Evolutionary conservation across 768 basidiomycete species (phyloP).

Genomic region (Tylopilus rubrobrunneus): DNA sequence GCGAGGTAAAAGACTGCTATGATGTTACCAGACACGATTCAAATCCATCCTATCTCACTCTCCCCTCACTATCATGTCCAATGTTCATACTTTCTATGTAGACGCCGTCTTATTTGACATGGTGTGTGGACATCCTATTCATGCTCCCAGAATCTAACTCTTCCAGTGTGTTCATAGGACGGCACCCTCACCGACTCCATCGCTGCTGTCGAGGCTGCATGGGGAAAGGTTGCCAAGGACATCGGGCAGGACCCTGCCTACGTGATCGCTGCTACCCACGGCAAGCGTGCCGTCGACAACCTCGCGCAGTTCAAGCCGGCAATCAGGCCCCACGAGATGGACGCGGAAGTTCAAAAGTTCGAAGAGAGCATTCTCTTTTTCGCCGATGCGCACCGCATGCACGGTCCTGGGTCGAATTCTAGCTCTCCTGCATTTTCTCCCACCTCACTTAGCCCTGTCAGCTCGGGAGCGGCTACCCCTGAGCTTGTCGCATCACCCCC

Average conservation of each 20-base stretch:
- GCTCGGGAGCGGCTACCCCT: conserved; percentile 41
- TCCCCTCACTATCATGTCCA: conserved; percentile 18
- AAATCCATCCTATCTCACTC: conserved; percentile 1
- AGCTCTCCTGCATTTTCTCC: conserved; percentile 19
- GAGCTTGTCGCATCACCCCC: conserved; percentile 34
- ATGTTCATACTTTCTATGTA: conserved; percentile 39
- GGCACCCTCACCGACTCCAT: conserved; percentile 75
- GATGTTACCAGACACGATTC: conserved; percentile 10
- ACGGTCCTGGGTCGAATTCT: conserved; percentile 37
- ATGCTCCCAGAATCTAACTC: conserved; percentile 21
- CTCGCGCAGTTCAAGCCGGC: conserved; percentile 57
- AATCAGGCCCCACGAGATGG: conserved; percentile 53
- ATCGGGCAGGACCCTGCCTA: conserved; percentile 63
- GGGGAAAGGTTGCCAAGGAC: conserved; percentile 68
- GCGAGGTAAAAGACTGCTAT: neutral
- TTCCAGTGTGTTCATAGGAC: conserved; percentile 39
- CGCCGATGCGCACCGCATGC: conserved; percentile 53
- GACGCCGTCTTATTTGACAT: conserved; percentile 69
- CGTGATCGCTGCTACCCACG: conserved; percentile 74
- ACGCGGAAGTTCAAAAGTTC: conserved; percentile 54
- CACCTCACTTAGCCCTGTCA: conserved; percentile 15
- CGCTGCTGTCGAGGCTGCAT: conserved; percentile 69
- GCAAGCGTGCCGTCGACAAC: conserved; percentile 75
- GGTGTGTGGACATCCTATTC: conserved; percentile 35
- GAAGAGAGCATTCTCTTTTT: conserved; percentile 64